A percentile compares a stretch with the other conserved stretches of the same genome.
These are phyloP conservation scores for Staphylotrichum tortipilum DNA, from an alignment of 495 filamentous ascomycete species.

Conservation along the genomic window DNA sequence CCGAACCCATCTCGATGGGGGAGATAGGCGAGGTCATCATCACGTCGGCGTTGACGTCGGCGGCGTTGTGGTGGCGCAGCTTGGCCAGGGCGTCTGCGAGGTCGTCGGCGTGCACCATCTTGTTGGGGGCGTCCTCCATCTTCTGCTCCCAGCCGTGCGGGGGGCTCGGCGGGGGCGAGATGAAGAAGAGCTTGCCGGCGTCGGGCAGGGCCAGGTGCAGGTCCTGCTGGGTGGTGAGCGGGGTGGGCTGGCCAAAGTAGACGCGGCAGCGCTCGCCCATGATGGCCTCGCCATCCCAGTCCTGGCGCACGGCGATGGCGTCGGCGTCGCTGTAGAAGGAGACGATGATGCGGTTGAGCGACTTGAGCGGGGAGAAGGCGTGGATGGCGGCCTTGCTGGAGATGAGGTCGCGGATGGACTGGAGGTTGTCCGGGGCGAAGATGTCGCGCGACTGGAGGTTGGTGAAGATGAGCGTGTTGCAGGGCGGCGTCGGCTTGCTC, in stretches of 20 bases:
- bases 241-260: constrained; percentile 82
- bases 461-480: constrained; percentile 91
- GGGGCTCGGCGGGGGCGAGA: constrained; percentile 83
- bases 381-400: constrained; percentile 60
- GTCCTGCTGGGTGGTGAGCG: constrained; percentile 39
- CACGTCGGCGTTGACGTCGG: constrained; percentile 17
- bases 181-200: constrained; percentile 89
- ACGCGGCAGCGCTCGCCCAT: constrained; percentile 64
- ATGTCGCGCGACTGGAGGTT: constrained; percentile 70
- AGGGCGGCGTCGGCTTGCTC: constrained; percentile 68
- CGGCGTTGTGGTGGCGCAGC: constrained; percentile 40
- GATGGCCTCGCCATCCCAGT: constrained; percentile 62
- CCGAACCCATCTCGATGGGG: constrained; percentile 20
- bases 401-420: constrained; percentile 66
- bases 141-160: constrained; percentile 90
- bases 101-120: constrained; percentile 85
- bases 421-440: constrained; percentile 70
- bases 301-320: constrained; percentile 61
- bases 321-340: constrained; percentile 69
- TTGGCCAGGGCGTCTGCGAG: constrained; percentile 70
- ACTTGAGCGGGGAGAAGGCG: constrained; percentile 85
- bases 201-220: constrained; percentile 76
- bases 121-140: constrained; percentile 87
- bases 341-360: constrained; percentile 82
- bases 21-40: constrained; percentile 18